Evolutionary conservation across 805 yeast species (phyloP), one percentile per base, ranked within the genome.

Genomic region (Kuraishia floccosa): DNA sequence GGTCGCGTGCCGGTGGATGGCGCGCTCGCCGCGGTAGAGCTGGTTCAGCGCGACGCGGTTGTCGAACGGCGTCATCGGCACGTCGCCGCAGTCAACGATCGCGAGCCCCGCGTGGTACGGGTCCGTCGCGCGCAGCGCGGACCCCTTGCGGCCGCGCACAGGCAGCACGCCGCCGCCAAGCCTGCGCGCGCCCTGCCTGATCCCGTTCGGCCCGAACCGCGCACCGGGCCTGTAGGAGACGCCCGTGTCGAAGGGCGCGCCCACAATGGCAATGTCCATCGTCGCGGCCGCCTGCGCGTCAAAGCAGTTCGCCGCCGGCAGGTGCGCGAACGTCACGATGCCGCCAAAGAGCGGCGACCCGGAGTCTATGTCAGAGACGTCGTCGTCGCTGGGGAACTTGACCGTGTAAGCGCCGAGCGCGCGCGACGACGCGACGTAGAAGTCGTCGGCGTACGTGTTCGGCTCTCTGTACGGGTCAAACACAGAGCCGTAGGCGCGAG

Each of bases 221-320:
- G 77, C 74, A 3, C 77, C 77, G 0, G 76, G 75, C 12, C 72
- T 47, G 42, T 55, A 72, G 1, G 73, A 62, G 1, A 64, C 68
- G 1, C 76, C 74, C 1, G 75, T 65, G 40, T 72, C 78, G 36
- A 68, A 72, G 1, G 76, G 76, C 2, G 76, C 75, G 2, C 76
- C 76, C 9, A 70, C 64, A 17, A 72, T 62, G 3, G 76, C 77
- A 25, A 72, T 62, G 40, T 72, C 78, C 10, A 52, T 39, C 17
- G 40, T 36, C 11, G 38, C 14, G 3, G 35, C 35, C 4, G 16
- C 15, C 2, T 24, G 18, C 13, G 24, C 18, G 6, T 17, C 13
- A 40, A 63, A 67, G 44, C 76, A 69, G 39, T 63, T 56, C 37
- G 58, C 53, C 30, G 52, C 50, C 6, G 61, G 59, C 28, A 65